phyloP scores from a whole-genome alignment of 1,284 basidiomycete species.

The Moesziomyces parantarcticus region DNA sequence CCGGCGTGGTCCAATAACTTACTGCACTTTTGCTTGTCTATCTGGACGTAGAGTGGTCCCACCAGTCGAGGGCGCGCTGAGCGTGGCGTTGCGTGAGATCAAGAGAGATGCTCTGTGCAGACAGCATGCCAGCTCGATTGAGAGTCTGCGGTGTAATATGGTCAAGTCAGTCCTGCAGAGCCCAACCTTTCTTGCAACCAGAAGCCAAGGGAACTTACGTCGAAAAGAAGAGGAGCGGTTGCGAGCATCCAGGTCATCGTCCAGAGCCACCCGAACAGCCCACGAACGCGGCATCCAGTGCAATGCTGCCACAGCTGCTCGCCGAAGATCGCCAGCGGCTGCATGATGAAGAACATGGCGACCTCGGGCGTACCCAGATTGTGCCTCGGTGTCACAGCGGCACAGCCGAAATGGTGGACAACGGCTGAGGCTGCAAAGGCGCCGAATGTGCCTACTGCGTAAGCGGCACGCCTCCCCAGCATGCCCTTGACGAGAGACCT shows the following conservation, averaged over 20 bases:
- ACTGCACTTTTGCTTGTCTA: slow-evolving; percentile 5
- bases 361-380: slow-evolving; percentile 3
- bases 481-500: neutral
- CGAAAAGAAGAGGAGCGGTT: slow-evolving; percentile 16
- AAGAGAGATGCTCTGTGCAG: slow-evolving; percentile 5
- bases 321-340: slow-evolving; percentile 23
- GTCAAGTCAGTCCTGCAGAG: too few relatives aligned
- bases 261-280: slow-evolving; percentile 38
- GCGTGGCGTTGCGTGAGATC: slow-evolving; percentile 13
- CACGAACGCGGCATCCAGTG: slow-evolving; percentile 16
- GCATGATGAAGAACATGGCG: slow-evolving; percentile 25
- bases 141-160: neutral
- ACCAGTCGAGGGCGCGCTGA: slow-evolving; percentile 17
- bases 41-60: slow-evolving; percentile 7
- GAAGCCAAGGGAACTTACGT: slow-evolving; percentile 6
- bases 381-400: slow-evolving; percentile 11
- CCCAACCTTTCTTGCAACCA: neutral
- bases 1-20: too few relatives aligned
- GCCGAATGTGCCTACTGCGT: slow-evolving; percentile 18
- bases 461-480: slow-evolving; percentile 8
- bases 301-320: slow-evolving; percentile 21
- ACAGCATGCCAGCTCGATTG: slow-evolving; percentile 11
- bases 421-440: slow-evolving; percentile 34
- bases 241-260: slow-evolving; percentile 10
- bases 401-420: slow-evolving; percentile 33